Evolutionary conservation across 148 eudicot species (phyloP).

Genomic region (Arctostaphylos glauca): DNA sequence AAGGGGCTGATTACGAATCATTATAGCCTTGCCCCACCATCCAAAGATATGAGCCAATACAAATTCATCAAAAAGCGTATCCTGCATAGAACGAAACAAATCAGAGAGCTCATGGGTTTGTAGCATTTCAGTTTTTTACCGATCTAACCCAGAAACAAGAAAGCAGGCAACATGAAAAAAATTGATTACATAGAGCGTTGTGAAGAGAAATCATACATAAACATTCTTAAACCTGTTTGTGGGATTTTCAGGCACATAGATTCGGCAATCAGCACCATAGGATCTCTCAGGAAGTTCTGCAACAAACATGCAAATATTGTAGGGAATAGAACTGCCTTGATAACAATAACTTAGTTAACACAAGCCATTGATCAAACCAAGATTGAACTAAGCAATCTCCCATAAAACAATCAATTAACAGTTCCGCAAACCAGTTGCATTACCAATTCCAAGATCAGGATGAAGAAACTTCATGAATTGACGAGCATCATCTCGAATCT

Average conservation of each 20-base stretch:
- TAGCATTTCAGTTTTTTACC: conserved; percentile 10
- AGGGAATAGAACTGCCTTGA: neutral
- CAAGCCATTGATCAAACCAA: conserved; percentile 11
- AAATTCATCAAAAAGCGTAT: conserved; percentile 92
- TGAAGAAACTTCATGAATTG: conserved; percentile 93
- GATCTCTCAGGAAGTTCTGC: conserved; percentile 98
- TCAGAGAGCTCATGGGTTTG: conserved; percentile 17
- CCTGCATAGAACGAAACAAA: conserved; percentile 42
- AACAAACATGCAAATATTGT: conserved; percentile 7
- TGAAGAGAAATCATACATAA: conserved; percentile 90
- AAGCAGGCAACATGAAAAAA: neutral
- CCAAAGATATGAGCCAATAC: conserved; percentile 91
- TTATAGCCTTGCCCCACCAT: conserved; percentile 99
- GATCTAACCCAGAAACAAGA: conserved; percentile 13
- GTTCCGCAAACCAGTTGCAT: conserved; percentile 6
- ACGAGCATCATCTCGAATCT: conserved; percentile 95
- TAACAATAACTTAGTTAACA: conserved; percentile 8
- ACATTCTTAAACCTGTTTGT: conserved; percentile 97
- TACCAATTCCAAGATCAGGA: conserved; percentile 93
- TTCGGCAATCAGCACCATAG: conserved; percentile 92
- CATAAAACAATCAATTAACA: neutral
- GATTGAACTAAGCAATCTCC: conserved; percentile 10
- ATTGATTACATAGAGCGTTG: conserved; percentile 17
- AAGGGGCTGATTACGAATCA: conserved; percentile 99
- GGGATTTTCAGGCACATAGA: conserved; percentile 80